Evolutionary conservation across 148 eudicot species (phyloP), one percentile per base, ranked within the genome.

Genomic region (Agrostemma githago): DNA sequence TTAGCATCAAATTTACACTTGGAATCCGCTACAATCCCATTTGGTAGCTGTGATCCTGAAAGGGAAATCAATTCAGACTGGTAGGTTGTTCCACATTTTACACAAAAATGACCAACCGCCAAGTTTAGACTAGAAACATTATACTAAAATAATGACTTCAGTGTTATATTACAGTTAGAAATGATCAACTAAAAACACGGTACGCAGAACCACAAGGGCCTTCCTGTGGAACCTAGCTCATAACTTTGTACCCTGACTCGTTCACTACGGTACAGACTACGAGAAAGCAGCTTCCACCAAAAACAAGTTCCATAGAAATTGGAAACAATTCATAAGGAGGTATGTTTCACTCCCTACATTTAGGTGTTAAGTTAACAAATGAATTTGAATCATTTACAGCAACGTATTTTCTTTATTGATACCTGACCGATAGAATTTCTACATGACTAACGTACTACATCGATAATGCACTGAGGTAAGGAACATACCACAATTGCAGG

Each of bases 1-100:
- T 92, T 95, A 61, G 86, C 86, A 85, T 92, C 97, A 79, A 95
- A 90, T 84, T 92, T 92, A 88, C 97, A 88, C 66, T 72, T 83
- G 51, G 85, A 71, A 77, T 79, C 75, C 54, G 90, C 80, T 48
- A 84, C 79, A 44, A 74, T 73, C 71, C 94, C 97, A 85, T 92
- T 86, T 10, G 89, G 82, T 74, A 90, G 75, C 59, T 68, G 51
- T 62, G 82, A 81, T 75, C 81, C 97, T 92, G 88, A 44, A 74
- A 79, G 62, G 71, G 72, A 79, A 68, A 65, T 54, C 40, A 17
- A 65, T 16, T 81, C 54, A 83, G 74, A 76, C 63, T 21, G 40
- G 8, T 68, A 17, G 15, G 5, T 51, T 40, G 7, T 21, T 61
- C 66, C n/a, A 26, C 38, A 66, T 76, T 48, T 11, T 17, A 60